phyloP scores from a whole-genome alignment of 805 yeast genomes.

The Lachancea fermentati region DNA sequence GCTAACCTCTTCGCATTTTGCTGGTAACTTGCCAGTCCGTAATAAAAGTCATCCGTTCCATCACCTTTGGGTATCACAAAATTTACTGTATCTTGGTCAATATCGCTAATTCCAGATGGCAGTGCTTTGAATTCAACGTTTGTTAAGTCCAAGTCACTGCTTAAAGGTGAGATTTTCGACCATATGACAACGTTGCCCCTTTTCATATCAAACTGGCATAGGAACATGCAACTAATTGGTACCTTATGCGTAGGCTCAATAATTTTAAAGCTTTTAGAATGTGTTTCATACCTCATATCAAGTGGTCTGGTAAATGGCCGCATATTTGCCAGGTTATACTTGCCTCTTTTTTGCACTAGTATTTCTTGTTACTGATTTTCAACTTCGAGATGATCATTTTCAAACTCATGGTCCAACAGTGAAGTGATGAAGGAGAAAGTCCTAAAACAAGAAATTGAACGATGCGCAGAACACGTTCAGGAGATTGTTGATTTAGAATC shows the following conservation, averaged over 20 bases:
- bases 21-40: slow-evolving; percentile 48
- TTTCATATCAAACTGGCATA: slow-evolving; percentile 31
- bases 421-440: slow-evolving; percentile 12
- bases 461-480: slow-evolving; percentile 20
- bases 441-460: slow-evolving; percentile 20
- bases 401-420: no score
- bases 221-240: slow-evolving; percentile 22
- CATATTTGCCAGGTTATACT: neutral
- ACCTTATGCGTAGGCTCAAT: slow-evolving; percentile 10
- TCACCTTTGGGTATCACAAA: slow-evolving; percentile 38
- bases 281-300: slow-evolving; percentile 5
- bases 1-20: slow-evolving; percentile 36
- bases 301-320: slow-evolving; percentile 5
- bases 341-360: neutral
- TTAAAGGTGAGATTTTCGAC: slow-evolving; percentile 15
- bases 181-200: slow-evolving; percentile 29
- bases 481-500: slow-evolving; percentile 24
- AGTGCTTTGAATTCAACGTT: slow-evolving; percentile 58
- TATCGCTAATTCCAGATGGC: slow-evolving; percentile 62
- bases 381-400: no score
- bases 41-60: slow-evolving; percentile 18
- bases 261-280: slow-evolving; percentile 5
- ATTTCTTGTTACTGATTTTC: no score
- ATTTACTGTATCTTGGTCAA: slow-evolving; percentile 46
- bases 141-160: slow-evolving; percentile 23